A percentile compares a stretch with the other conserved stretches of the same genome.
phyloP scores from a whole-genome alignment of 163 green algal genomes.

The Scenedesmus sp. region DNA sequence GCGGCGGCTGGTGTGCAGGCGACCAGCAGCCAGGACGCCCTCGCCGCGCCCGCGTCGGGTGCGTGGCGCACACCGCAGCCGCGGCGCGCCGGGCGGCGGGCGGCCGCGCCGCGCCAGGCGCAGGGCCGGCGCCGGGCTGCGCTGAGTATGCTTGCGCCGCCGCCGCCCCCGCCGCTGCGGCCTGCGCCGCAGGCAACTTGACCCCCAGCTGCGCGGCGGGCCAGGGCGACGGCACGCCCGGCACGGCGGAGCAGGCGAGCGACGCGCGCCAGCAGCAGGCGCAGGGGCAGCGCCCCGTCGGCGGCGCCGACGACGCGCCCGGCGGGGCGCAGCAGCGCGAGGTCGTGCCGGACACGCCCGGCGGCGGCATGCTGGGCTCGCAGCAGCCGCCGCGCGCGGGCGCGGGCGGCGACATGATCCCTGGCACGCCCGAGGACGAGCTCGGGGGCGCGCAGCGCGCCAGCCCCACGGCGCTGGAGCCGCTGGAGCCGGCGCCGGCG shows the following conservation, averaged over 20 bases:
- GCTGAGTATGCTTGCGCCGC: too few species aligned
- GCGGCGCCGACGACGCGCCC: neutral
- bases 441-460: too few species aligned
- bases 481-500: neutral
- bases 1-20: neutral
- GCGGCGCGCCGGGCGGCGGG: too few species aligned
- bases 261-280: conserved; percentile 19
- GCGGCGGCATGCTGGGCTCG: neutral
- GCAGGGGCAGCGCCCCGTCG: neutral
- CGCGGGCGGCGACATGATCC: conserved; percentile 10
- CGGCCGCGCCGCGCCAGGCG: too few species aligned
- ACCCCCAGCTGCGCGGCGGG: neutral
- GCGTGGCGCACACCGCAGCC: too few species aligned
- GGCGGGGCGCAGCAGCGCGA: neutral
- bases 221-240: neutral
- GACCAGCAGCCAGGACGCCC: too few species aligned
- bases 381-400: neutral
- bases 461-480: too few species aligned
- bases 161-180: too few species aligned
- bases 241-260: conserved; percentile 1
- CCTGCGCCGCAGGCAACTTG: conserved; percentile 1
- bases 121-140: too few species aligned
- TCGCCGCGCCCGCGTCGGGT: too few species aligned
- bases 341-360: neutral
- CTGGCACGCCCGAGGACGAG: conserved; percentile 22